Evolutionary conservation across 306 rosid genomes (phyloP), one percentile per base, ranked within the genome.

Genomic region (Styphnolobium japonicum): DNA sequence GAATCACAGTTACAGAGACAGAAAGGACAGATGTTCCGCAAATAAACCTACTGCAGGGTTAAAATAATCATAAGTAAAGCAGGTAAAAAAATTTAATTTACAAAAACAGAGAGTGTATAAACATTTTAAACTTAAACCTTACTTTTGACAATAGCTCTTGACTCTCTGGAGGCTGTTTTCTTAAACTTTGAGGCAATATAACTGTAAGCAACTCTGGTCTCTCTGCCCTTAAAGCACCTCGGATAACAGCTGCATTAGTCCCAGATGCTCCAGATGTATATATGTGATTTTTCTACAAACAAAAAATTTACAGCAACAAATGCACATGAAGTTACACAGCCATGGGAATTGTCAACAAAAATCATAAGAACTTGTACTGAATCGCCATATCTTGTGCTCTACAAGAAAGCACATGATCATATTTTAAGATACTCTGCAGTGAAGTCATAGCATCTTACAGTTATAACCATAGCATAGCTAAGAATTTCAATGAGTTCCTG

Each of bases 151-250:
- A 86, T 71, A 96, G 86, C 81, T 96, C 99, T 86, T 93, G 99
- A 87, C 99, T 96, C 88, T 96, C 99, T 14, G 99, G 99, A 40
- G 99, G 89, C 76, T 96, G 98, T 81, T 92, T 96, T 78, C 88
- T 90, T 86, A 96, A 85, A 81, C 99, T 96, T 85, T 96, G 99
- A 45, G 99, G 99, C 89, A 96, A 79, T 76, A 96, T 96, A 68
- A 93, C 99, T 1, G 99, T 96, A 77, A 96, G 99, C 62, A 96
- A 85, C 82, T 96, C 99, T 34, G 96, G 99, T 85, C 90, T 96
- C 85, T 96, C 99, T 45, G 99, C 99, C 88, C 99, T 87, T 79
- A 96, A 85, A 84, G 99, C 99, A 83, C 99, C 99, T 83, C 99
- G 90, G 66, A 96, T 96, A 51, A 96, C 99, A 63, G 99, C 99